Conservation (phyloP, 805 yeast species). For the Ogataea trehaloabstinens region DNA sequence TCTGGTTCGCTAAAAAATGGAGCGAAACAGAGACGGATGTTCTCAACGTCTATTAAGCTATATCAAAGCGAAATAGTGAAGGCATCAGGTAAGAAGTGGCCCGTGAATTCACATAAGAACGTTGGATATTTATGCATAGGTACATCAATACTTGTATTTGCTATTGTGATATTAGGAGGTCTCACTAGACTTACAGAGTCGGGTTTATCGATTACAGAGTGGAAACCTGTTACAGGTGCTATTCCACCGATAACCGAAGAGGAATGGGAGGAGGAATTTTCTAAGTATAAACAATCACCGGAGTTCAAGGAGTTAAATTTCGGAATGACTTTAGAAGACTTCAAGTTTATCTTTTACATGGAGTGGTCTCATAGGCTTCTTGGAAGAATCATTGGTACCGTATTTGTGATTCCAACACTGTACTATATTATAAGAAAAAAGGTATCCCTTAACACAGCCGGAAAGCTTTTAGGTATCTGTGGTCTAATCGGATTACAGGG, state of each 20-base stretch:
- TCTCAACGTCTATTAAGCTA: constrained; percentile 14
- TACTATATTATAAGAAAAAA: constrained; percentile 70
- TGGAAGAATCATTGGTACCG: constrained; percentile 87
- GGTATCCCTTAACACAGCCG: constrained; percentile 65
- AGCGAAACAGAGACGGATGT: constrained; percentile 9
- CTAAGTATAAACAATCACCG: constrained; percentile 79
- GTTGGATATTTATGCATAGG: constrained; percentile 90
- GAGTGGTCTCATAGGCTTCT: constrained; percentile 96
- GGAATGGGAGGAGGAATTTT: constrained; percentile 87
- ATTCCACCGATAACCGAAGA: constrained; percentile 79
- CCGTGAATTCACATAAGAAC: constrained; percentile 46
- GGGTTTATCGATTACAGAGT: constrained; percentile 93
- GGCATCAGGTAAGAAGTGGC: constrained; percentile 29
- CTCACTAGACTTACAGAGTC: constrained; percentile 93
- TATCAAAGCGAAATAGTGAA: constrained; percentile 2
- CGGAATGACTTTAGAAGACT: constrained; percentile 85
- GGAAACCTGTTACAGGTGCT: constrained; percentile 97
- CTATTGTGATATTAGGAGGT: constrained; percentile 96
- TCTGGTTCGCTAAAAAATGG: not conserved
- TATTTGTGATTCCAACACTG: constrained; percentile 79
- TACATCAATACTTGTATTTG: constrained; percentile 85
- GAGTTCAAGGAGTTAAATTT: constrained; percentile 89
- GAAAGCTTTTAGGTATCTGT: constrained; percentile 68
- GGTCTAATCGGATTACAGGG: constrained; percentile 89
- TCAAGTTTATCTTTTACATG: constrained; percentile 92